Conservation (phyloP, 768 basidiomycete genomes). For the Arthromyces matolae region DNA sequence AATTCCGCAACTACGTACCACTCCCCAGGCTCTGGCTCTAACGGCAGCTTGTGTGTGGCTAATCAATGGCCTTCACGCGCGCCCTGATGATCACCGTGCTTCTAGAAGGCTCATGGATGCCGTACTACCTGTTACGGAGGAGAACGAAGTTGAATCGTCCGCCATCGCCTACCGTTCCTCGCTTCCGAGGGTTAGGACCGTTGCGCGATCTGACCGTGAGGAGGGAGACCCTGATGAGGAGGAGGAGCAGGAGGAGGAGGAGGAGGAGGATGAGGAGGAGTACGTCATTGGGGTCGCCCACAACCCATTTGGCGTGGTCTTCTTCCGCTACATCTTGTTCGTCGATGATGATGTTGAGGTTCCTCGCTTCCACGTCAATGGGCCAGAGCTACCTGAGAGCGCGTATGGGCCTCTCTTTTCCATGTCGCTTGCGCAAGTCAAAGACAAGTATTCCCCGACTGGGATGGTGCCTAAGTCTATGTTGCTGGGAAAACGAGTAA, state of each 20-base stretch:
- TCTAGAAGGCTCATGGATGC: conserved; percentile 11
- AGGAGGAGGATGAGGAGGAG: conserved; percentile 6
- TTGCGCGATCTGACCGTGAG: not conserved
- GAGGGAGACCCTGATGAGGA: not conserved
- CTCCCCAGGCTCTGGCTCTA: conserved; percentile 4
- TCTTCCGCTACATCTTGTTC: conserved; percentile 5
- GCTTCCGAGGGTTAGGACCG: not conserved
- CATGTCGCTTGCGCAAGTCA: not conserved
- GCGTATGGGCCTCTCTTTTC: conserved; percentile 2
- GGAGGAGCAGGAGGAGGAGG: not conserved
- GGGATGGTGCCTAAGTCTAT: not conserved
- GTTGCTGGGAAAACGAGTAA: too few species aligned
- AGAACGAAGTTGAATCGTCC: not conserved
- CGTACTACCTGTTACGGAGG: conserved; percentile 8
- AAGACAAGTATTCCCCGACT: not conserved
- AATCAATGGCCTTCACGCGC: conserved; percentile 15
- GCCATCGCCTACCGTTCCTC: not conserved
- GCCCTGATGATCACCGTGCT: conserved; percentile 14
- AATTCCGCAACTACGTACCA: not conserved
- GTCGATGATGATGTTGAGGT: too few species aligned
- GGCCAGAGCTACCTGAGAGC: not conserved
- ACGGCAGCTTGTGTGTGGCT: conserved; percentile 15
- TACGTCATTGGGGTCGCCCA: not conserved
- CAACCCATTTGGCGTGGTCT: conserved; percentile 10
- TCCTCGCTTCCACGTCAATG: conserved; percentile 1